These are phyloP conservation scores for Dendrothele bispora DNA, from an alignment of 768 basidiomycete genomes.

Conservation along the genomic window DNA sequence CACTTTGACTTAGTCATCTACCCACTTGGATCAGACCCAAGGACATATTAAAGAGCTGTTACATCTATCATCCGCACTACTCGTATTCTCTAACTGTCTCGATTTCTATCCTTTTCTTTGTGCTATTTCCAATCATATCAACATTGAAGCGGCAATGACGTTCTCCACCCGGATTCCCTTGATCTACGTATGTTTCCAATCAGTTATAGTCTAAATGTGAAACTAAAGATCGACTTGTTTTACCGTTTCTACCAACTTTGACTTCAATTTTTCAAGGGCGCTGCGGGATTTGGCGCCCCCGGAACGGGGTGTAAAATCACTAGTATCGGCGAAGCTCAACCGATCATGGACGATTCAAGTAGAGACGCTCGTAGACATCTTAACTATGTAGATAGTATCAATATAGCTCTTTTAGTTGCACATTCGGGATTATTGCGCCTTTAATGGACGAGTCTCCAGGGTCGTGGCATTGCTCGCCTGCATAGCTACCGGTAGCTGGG, in stretches of 20 bases:
- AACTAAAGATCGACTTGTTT: too few species aligned
- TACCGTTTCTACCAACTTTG: too few species aligned
- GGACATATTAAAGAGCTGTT: too few species aligned
- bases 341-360: constrained; percentile 42
- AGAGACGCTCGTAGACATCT: constrained; percentile 36
- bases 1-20: too few species aligned
- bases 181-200: constrained; percentile 27
- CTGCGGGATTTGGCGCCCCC: constrained; percentile 41
- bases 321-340: constrained; percentile 33
- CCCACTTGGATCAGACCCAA: too few species aligned
- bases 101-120: too few species aligned
- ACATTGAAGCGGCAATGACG: too few species aligned
- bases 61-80: too few species aligned
- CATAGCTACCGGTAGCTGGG: constrained; percentile 36
- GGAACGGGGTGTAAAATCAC: constrained; percentile 41
- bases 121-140: too few species aligned
- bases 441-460: constrained; percentile 19
- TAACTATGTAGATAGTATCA: too few species aligned
- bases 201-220: too few species aligned
- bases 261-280: constrained; percentile 32
- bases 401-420: constrained; percentile 47
- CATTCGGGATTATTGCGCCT: constrained; percentile 44
- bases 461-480: constrained; percentile 41
- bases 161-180: constrained; percentile 38
- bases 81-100: too few species aligned